These are phyloP conservation scores for Ochetophila trinervis DNA, from an alignment of 306 rosid genomes.

Conservation along the genomic window DNA sequence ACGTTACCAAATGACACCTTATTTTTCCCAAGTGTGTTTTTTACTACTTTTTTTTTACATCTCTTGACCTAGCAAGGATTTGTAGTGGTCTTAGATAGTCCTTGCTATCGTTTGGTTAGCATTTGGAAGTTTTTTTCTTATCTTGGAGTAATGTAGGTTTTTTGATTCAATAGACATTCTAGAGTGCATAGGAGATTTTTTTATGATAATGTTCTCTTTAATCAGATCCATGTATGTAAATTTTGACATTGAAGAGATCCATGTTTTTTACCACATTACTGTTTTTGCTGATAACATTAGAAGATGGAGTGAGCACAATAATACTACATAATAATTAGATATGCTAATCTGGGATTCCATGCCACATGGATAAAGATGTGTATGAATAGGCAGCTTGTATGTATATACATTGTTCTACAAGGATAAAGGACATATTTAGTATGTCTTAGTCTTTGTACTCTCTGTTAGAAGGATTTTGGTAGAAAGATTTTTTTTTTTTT, in stretches of 20 bases:
- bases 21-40: neutral
- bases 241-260: neutral
- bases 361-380: too few relatives aligned
- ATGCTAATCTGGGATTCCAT: too few relatives aligned
- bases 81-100: neutral
- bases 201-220: neutral
- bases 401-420: neutral
- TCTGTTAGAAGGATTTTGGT: constrained; percentile 5
- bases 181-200: neutral
- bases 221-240: neutral
- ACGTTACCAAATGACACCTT: too few relatives aligned
- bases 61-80: constrained; percentile 4
- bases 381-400: too few relatives aligned
- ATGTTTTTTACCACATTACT: too few relatives aligned
- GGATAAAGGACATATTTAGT: neutral
- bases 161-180: neutral
- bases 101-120: neutral
- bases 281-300: too few relatives aligned
- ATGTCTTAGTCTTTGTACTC: neutral
- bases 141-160: neutral
- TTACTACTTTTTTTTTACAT: neutral
- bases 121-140: neutral
- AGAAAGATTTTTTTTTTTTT: neutral
- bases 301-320: too few relatives aligned
- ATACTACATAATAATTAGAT: too few relatives aligned